Conservation (phyloP, 2,329 filamentous ascomycete species). For the Aurifilum marmelostoma region DNA sequence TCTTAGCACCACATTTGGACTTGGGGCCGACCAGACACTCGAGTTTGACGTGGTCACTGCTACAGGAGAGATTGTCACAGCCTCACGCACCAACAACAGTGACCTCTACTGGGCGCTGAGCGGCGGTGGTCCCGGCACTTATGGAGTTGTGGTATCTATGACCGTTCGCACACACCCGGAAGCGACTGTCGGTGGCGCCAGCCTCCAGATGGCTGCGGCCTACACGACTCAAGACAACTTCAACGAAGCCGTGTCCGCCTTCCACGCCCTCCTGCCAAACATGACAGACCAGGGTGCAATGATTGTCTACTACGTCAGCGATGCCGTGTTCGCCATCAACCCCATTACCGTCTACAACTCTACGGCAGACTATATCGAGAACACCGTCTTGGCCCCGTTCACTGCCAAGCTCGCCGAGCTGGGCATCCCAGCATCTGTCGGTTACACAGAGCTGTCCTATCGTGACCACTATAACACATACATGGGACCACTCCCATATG, state of each 20-base stretch:
- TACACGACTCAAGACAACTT: constrained; percentile 32
- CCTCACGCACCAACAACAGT: constrained; percentile 43
- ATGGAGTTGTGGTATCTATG: constrained; percentile 39
- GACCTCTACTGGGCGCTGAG: constrained; percentile 55
- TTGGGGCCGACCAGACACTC: constrained; percentile 53
- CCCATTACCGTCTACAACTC: constrained; percentile 37
- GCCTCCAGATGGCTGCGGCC: constrained; percentile 31
- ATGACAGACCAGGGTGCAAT: constrained; percentile 35
- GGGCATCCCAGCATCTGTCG: constrained; percentile 33
- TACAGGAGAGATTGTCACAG: constrained; percentile 46
- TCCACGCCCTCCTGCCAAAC: constrained; percentile 33
- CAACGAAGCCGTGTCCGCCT: constrained; percentile 32
- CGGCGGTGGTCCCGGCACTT: constrained; percentile 46
- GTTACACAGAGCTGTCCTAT: constrained; percentile 37
- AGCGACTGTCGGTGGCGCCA: constrained; percentile 30
- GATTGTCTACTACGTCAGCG: constrained; percentile 33
- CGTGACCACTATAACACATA: constrained; percentile 41
- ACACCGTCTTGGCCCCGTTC: constrained; percentile 39
- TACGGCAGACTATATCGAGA: constrained; percentile 34
- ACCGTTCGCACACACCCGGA: constrained; percentile 33
- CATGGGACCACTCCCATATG: constrained; percentile 41
- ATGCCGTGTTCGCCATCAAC: constrained; percentile 32
- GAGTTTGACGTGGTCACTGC: constrained; percentile 52
- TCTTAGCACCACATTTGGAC: constrained; percentile 52
- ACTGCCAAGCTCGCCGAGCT: constrained; percentile 35